Evolutionary conservation across 106 monocot species (phyloP), one percentile per base, ranked within the genome.

Genomic region (Posidonia australis): DNA sequence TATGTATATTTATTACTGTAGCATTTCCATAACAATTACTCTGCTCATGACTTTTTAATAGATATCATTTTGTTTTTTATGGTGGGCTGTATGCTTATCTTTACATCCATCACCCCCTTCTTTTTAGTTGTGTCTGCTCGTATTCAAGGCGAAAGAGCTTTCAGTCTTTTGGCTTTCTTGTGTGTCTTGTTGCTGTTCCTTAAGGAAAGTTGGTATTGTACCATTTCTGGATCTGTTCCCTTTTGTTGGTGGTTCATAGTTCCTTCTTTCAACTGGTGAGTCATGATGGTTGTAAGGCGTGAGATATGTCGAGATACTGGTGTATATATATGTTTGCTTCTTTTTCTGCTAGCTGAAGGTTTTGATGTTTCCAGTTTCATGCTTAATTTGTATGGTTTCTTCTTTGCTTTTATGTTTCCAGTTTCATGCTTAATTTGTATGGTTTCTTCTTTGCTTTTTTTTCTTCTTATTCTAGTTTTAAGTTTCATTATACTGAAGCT

Each of bases 91-190:
- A 48, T 14, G 32, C 70, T 61, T 62, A 63, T 71, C 51, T 64
- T 72, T 36, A 60, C 42, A 26, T 28, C 43, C 51, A 24, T 21
- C 28, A 18, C 64, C 62, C 7, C 74, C 70, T 45, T 54, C 70
- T 76, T 70, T 60, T 66, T 75, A 43, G 51, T 74, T 31, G 28
- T 58, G 25, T 30, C 29, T 53, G 41, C 46, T 70, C 51, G 47
- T 63, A 46, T 22, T 65, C 75, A 79, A 74, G 47, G 24, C 53
- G 43, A 73, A 52, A n/a, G 46, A 44, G 29, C 46, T 52, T 69
- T 59, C 44, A 51, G 21, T 59, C 21, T 65, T 67, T 85, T 75
- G 77, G 77, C 65, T 70, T 76, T 82, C 84, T 77, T 77, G 65
- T 52, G 31, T 79, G 74, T 79, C 69, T 32, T 43, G 31, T 31